These are phyloP conservation scores for Trypanosoma platydactyli DNA, from an alignment of 208 protist genomes.

Conservation along the genomic window DNA sequence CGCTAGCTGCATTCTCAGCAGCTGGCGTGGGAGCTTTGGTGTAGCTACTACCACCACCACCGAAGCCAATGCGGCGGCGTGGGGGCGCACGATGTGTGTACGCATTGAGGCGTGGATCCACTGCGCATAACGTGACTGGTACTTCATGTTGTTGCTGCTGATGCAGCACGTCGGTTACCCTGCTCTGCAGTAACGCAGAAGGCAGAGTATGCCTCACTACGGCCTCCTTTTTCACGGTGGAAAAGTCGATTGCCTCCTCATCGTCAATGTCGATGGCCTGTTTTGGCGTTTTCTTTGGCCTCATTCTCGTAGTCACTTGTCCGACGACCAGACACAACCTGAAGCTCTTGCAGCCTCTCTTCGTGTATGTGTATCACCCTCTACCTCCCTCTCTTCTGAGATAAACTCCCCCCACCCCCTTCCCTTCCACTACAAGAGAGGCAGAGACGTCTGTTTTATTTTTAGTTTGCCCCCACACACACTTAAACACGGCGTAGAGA, in stretches of 20 bases:
- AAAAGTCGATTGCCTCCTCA: conserved; percentile 73
- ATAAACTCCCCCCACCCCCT: not conserved
- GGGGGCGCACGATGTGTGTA: conserved; percentile 29
- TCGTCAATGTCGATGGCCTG: conserved; percentile 57
- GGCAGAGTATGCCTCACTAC: conserved; percentile 9
- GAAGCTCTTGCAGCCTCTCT: not conserved
- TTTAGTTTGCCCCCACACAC: not conserved
- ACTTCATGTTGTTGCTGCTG: conserved; percentile 3
- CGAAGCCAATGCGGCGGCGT: conserved; percentile 30
- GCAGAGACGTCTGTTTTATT: conserved; percentile 6
- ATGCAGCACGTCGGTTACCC: not conserved
- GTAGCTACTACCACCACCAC: not conserved
- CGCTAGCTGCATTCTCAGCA: not conserved
- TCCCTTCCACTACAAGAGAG: too few species aligned
- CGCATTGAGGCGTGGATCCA: conserved; percentile 29
- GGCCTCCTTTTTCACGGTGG: conserved; percentile 25
- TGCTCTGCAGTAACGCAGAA: conserved; percentile 10
- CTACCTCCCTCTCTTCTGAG: not conserved
- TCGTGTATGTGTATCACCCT: not conserved
- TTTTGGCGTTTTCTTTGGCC: conserved; percentile 20
- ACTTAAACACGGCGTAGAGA: conserved; percentile 3
- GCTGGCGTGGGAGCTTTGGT: not conserved
- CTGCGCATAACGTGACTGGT: conserved; percentile 8
- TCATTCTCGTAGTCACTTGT: not conserved
- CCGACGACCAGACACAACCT: too few species aligned